phyloP scores from a whole-genome alignment of 805 yeast genomes.

The Starmerella cellae region DNA sequence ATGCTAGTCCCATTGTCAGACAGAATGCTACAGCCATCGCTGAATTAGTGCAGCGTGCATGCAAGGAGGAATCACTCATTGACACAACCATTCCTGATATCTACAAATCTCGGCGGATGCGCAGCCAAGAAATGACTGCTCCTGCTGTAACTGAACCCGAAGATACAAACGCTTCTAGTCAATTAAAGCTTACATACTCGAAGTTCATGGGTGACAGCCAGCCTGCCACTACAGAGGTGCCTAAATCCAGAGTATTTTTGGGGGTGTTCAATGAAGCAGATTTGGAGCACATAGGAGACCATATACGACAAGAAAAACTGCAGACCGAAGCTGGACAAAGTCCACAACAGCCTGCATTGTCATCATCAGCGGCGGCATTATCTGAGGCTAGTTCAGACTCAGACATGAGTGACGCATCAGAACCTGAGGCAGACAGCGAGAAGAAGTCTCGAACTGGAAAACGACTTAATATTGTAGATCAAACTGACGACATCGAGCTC shows the following conservation, averaged over 20 bases:
- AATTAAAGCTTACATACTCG: not conserved
- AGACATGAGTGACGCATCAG: not conserved
- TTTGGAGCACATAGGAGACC: not conserved
- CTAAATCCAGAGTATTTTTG: not conserved
- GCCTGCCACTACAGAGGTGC: not conserved
- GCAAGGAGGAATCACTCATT: constrained; percentile 6
- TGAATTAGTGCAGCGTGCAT: constrained; percentile 34
- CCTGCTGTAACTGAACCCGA: no score
- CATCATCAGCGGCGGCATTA: not conserved
- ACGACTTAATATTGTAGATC: constrained; percentile 16
- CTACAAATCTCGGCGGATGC: not conserved
- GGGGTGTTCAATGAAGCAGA: not conserved
- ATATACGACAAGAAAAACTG: not conserved
- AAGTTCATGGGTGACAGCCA: constrained; percentile 6
- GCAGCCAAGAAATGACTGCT: not conserved
- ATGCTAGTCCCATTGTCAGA: constrained; percentile 44
- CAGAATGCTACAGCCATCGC: constrained; percentile 46
- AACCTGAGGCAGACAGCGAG: not conserved
- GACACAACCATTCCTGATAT: constrained; percentile 11
- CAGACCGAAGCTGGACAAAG: not conserved
- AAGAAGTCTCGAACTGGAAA: no score
- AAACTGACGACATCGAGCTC: constrained; percentile 14
- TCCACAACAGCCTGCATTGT: not conserved
- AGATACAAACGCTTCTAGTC: constrained; percentile 4
- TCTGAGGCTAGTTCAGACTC: not conserved